A percentile compares a stretch with the other conserved stretches of the same genome.
Evolutionary conservation across 805 yeast species (phyloP).

Genomic region (Lachancea meyersii): DNA sequence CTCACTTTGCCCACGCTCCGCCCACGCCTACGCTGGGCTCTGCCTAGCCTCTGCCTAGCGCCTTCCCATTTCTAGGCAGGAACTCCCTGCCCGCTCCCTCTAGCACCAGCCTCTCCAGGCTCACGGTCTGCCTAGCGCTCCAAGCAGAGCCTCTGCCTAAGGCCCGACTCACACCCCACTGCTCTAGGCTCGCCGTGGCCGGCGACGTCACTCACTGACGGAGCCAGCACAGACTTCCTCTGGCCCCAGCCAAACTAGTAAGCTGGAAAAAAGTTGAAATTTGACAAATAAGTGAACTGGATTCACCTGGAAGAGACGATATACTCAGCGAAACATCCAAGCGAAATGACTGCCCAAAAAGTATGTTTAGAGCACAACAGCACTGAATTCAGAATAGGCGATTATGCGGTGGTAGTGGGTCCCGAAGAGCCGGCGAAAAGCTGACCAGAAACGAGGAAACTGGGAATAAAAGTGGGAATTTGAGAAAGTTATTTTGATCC

Average conservation of each 20-base stretch:
- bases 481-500: no score
- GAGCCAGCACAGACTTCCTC: neutral
- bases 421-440: neutral
- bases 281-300: neutral
- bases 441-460: neutral
- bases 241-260: neutral
- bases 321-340: conserved; percentile 12
- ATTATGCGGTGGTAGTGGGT: neutral
- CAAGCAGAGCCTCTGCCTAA: no score
- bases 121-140: no score
- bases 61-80: no score
- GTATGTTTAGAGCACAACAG: conserved; percentile 19
- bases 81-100: no score
- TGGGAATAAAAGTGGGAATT: no score
- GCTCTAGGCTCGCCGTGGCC: neutral
- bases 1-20: no score
- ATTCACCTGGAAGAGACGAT: neutral
- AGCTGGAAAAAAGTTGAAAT: conserved; percentile 6
- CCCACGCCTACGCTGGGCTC: neutral
- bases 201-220: no score
- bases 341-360: conserved; percentile 34
- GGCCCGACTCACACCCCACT: neutral
- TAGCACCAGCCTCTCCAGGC: no score
- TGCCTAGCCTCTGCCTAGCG: neutral
- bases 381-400: neutral